phyloP scores from a whole-genome alignment of 1,139 yeast genomes.

The Yamadazyma taylorii region DNA sequence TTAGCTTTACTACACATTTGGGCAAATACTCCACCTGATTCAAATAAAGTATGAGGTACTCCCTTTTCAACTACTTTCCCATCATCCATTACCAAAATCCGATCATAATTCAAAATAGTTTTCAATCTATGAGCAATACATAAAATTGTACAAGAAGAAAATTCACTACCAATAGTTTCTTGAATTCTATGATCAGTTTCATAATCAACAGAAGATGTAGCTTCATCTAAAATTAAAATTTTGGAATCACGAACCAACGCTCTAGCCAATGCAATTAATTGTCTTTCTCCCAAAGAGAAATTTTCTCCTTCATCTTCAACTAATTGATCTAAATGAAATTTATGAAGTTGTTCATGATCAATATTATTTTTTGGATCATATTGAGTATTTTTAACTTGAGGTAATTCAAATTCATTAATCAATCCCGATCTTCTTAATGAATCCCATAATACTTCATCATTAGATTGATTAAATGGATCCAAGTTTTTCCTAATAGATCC shows the following conservation, averaged over 20 bases:
- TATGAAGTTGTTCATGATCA: slow-evolving; percentile 33
- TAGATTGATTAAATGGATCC: slow-evolving; percentile 56
- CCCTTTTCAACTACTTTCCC: slow-evolving; percentile 28
- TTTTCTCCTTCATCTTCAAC: slow-evolving; percentile 57
- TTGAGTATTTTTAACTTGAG: slow-evolving; percentile 13
- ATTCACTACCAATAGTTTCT: slow-evolving; percentile 44
- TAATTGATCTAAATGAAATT: slow-evolving; percentile 50
- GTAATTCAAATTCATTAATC: slow-evolving; percentile 23
- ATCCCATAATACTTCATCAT: slow-evolving; percentile 36
- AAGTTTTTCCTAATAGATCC: slow-evolving; percentile 80
- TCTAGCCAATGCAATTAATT: slow-evolving; percentile 53
- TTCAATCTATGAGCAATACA: slow-evolving; percentile 56
- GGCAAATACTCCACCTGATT: slow-evolving; percentile 33
- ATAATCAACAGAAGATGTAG: slow-evolving; percentile 57
- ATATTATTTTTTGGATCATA: slow-evolving; percentile 7
- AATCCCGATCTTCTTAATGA: slow-evolving; percentile 36
- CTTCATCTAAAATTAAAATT: slow-evolving; percentile 55
- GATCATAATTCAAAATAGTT: slow-evolving; percentile 47
- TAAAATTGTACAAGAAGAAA: slow-evolving; percentile 45
- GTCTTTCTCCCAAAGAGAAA: slow-evolving; percentile 57
- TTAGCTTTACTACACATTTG: slow-evolving; percentile 40
- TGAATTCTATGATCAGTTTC: slow-evolving; percentile 56
- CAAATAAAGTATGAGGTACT: slow-evolving; percentile 24
- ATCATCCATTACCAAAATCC: slow-evolving; percentile 31
- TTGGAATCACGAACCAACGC: slow-evolving; percentile 52